Evolutionary conservation across 768 basidiomycete species (phyloP), one percentile per base, ranked within the genome.

Genomic region (Pisolithus orientalis): DNA sequence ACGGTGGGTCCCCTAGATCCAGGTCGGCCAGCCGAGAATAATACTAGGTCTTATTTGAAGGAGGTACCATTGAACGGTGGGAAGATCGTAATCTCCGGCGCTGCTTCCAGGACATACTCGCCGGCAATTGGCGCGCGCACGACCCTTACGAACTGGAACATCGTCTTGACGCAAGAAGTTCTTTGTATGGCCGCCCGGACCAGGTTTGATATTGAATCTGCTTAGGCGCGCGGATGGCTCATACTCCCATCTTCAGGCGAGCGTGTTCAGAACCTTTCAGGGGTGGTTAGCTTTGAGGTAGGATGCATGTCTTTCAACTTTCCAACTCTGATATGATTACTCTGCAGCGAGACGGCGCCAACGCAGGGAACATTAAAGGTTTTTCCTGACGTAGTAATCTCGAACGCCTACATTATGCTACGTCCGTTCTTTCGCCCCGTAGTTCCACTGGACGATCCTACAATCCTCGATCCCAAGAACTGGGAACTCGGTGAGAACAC

Each of bases 261-360:
- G 65, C 51, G 72, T 80, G 6, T 80, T 82, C 61, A 70, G 79
- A 48, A 80, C 83, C 3, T 90, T 84, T 71, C 87, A 89, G 59
- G 87, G 86, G n/a, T 90, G 87, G 87, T 64, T 86, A 13, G 75
- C 85, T 1, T 72, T 85, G 73, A 83, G 80, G 82, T 85, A 45
- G 43, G 4, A 60, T 52, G 55, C 16, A 55, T 16, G n/a, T 37
- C 24, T 31, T 39, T 6, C 11, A 47, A 5, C 8, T 2, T 28
- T 14, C 16, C n/a, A 31, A 9, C 25, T 46, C 42, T 21, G 7
- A 14, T 39, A n/a, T 1, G n/a, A 38, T 16, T 16, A 5, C 25
- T 49, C 31, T 40, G 49, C 49, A 83, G 80, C 55, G 79, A 85
- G 58, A 89, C 81, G 11, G 83, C 74, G 1, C 87, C 87, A 0